A percentile compares a stretch with the other conserved stretches of the same genome.
phyloP scores from a whole-genome alignment of 139 green algal species.

The Picochlorum costavermella region DNA sequence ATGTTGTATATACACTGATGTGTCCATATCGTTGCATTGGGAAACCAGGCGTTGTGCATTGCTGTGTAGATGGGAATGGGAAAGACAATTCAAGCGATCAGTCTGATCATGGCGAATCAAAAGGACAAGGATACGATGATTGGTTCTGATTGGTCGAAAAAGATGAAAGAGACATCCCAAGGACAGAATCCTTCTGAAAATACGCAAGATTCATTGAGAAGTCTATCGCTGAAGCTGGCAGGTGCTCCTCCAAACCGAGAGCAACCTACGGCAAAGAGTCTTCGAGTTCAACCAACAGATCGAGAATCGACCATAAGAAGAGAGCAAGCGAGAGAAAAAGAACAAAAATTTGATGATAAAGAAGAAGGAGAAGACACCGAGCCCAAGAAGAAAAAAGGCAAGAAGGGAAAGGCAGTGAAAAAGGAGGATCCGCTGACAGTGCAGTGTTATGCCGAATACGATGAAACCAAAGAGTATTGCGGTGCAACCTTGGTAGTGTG shows the following conservation, averaged over 20 bases:
- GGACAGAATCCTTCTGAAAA: no score
- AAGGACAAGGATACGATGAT: constrained; percentile 10
- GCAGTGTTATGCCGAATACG: not conserved
- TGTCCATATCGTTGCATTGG: not conserved
- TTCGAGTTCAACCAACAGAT: not conserved
- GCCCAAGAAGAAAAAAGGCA: constrained; percentile 1
- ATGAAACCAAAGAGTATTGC: constrained; percentile 20
- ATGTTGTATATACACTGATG: not conserved
- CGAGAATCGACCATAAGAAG: no score
- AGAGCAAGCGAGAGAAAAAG: no score
- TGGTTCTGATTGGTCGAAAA: constrained; percentile 23
- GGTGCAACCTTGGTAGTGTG: constrained; percentile 87
- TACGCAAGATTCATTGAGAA: no score
- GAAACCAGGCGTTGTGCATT: constrained; percentile 15
- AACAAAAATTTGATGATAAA: no score
- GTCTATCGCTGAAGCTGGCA: no score
- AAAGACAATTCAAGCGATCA: constrained; percentile 79
- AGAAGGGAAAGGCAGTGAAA: constrained; percentile 1
- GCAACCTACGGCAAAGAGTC: no score
- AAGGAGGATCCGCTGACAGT: not conserved
- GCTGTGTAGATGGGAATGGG: constrained; percentile 69
- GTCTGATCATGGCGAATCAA: constrained; percentile 60
- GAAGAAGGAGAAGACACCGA: not conserved
- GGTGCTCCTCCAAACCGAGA: no score
- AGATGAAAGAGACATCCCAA: not conserved